Evolutionary conservation across 345 rosid species (phyloP), one percentile per base, ranked within the genome.

Genomic region (Psidium guajava): DNA sequence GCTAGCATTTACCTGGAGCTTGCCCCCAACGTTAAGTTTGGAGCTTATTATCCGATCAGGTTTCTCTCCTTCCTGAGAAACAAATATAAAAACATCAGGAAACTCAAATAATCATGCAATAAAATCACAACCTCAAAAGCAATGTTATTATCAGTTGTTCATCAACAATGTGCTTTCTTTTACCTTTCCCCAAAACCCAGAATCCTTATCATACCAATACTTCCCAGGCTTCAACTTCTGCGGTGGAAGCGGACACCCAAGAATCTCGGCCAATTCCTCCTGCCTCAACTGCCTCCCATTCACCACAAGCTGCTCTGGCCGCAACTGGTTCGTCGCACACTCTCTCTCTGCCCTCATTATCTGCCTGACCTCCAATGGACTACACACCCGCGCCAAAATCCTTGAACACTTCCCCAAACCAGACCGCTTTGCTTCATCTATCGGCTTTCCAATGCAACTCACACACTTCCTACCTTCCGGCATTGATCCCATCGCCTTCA

Each of bases 391-490:
- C 2, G 84, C 85, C 87, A 93, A 91, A 75, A 91, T 28, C 87
- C 93, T 88, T 14, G 94, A 91, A 81, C 89, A 85, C 77, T 91
- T 93, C 36, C 96, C 96, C 73, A 93, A 84, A 44, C 81, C 83
- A 3, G 87, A 58, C 86, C 96, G 88, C 44, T 89, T 88, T 1
- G 89, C 74, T 82, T 93, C 96, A 73, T 93, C 93, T 9, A 93
- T 93, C 1, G 93, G 89, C 86, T 82, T 59, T n/a, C 92, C 89
- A 42, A 93, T 93, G 82, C 96, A 93, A 22, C 88, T 69, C 3
- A 93, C 92, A n/a, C 96, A 93, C 86, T 93, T 93, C 86, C 96
- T 89, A 44, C 96, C 96, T 84, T 93, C 96, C 3, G 96, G 96
- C 96, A 93, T 93, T 69, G 96, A 93, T 16, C 96, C 96, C 96